Base-by-base conservation (phyloP, 1,284 basidiomycete species). In the Naganishia albida region DNA sequence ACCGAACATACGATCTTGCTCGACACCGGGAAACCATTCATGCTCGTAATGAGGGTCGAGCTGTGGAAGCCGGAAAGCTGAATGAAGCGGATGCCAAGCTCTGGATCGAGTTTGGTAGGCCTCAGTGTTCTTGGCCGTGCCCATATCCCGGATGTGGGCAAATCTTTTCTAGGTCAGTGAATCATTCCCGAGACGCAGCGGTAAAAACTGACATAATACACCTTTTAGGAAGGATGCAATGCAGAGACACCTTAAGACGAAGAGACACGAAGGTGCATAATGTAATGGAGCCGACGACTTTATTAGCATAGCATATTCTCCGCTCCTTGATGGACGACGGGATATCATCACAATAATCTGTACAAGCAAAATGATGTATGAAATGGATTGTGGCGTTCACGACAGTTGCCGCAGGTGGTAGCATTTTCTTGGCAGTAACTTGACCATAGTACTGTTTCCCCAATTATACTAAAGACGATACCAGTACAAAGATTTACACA, bases 21-120 rank as follows among this genome's bases (percentile, higher is more conserved):
- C 59, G 69, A 1, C 69, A 70, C 52, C 55, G 63, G 12, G 69
- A 70, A 46, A 70, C 69, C 1, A 70, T 70, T 46, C 69, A 70
- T 40, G 64, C 67, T 15, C 60, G 69, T 23, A 67, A 70, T 42
- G 69, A 70, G 53, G 67, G 67, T 28, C 59, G 64, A 8, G 49
- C 63, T 4, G 65, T 70, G 18, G 64, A 56, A 39, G 54, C 49
- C n/a, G 68, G 68, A 26, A 66, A 66, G 38, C 43, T 70, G 13
- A 63, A 64, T 23, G 56, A 59, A 20, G 62, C 60, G 20, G 34
- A 48, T 25, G 66, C 66, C 34, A 69, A 65, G 40, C 57, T 65
- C 16, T 68, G 64, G 56, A 49, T 68, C 34, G 67, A 64, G 20
- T 68, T 62, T 42, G 67, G 67, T 8, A 64, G 56, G 48, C 67